Evolutionary conservation across 768 basidiomycete species (phyloP), one percentile per base, ranked within the genome.

Genomic region (Kwoniella bestiolae): DNA sequence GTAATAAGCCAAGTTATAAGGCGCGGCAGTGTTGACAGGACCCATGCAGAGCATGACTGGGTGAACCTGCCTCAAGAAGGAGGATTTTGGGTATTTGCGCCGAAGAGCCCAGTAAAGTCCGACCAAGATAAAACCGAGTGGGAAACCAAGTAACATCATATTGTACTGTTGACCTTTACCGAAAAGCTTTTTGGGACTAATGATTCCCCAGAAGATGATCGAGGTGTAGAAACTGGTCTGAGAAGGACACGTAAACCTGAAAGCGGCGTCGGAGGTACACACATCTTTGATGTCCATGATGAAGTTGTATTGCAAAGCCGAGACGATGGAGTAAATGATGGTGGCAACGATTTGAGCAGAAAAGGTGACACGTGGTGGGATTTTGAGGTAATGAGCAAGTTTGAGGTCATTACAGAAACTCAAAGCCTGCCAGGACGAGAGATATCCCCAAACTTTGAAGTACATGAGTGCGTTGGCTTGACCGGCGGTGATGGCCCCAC

Each of bases 281-380:
- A 88, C 83, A 57, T 87, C 85, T 57, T 83, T 83, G 45, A 85
- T 83, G 2, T 85, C 64, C n/a, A 47, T 52, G 12, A 41, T 57
- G 44, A 66, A 70, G 60, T 70, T 70, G 81, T 86, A 66, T 38
- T 80, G 71, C 1, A 31, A 26, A 16, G 60, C 34, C 7, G 62
- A 57, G n/a, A 70, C 65, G 44, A 80, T 75, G 5, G 73, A 71
- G 14, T 76, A 76, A 9, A 83, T 71, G 45, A 82, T 25, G 1
- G 80, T 80, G 16, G 65, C 68, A 18, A 25, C 47, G 4, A 70
- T 56, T 68, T 86, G 85, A 6, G 83, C 82, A 18, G 72, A 35
- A 83, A 94, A 92, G 86, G 91, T 90, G 68, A 86, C 82, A 62
- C 91, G 87, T 55, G 91, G 91, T 6, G 91, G 90, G 41, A 92